These are phyloP conservation scores for Articulospora tetracladia DNA, from an alignment of 495 filamentous ascomycete genomes.

Conservation along the genomic window DNA sequence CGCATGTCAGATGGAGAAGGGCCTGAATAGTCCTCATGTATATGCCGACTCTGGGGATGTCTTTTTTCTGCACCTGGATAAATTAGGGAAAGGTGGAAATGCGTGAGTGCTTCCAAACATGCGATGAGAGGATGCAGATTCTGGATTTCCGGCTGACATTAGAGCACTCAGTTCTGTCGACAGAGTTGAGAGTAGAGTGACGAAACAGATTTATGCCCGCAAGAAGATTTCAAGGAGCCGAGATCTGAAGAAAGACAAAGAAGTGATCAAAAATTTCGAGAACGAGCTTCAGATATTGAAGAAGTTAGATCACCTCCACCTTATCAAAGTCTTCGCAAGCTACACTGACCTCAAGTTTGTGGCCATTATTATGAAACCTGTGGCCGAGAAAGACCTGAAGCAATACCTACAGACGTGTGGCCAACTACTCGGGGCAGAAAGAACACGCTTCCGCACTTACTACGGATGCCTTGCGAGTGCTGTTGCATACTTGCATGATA, in stretches of 20 bases:
- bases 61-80: neutral
- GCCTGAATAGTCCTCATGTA: neutral
- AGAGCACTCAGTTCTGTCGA: neutral
- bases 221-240: neutral
- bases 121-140: too few species aligned
- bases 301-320: conserved; percentile 12
- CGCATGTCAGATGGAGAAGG: neutral
- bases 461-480: conserved; percentile 27
- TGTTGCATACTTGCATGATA: conserved; percentile 35
- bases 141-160: neutral
- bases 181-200: neutral
- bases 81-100: neutral
- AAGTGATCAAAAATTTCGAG: conserved; percentile 13
- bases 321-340: conserved; percentile 10
- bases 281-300: conserved; percentile 19
- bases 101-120: neutral
- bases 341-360: conserved; percentile 19
- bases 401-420: conserved; percentile 2
- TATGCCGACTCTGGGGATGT: neutral
- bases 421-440: neutral
- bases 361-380: conserved; percentile 14
- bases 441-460: conserved; percentile 8
- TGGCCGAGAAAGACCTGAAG: conserved; percentile 12
- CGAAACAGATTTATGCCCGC: neutral
- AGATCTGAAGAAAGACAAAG: conserved; percentile 2